Evolutionary conservation across 2,329 filamentous ascomycete genomes (phyloP).

Genomic region (Ustulina deusta): DNA sequence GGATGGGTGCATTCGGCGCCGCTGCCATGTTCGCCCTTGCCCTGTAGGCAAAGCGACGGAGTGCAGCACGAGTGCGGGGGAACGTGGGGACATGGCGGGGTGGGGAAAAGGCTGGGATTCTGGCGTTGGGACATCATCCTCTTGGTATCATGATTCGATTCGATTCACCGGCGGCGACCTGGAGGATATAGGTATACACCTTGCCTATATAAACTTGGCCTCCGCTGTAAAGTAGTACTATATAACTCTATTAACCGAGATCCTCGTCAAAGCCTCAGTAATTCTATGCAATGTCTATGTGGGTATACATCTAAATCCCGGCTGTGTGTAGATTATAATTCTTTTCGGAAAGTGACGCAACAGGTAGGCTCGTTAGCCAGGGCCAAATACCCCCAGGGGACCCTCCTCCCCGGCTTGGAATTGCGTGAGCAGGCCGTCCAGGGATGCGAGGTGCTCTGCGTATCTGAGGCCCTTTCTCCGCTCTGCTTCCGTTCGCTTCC

Average conservation of each 20-base stretch:
- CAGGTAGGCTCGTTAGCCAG: slow-evolving; percentile 54
- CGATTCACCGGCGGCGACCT: slow-evolving; percentile 1
- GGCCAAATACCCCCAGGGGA: slow-evolving; percentile 62
- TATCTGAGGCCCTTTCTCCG: slow-evolving; percentile 67
- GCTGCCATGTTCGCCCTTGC: slow-evolving; percentile 50
- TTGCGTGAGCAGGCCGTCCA: slow-evolving; percentile 65
- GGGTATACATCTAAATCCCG: slow-evolving; percentile 28
- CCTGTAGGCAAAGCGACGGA: slow-evolving; percentile 44
- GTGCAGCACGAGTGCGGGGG: neutral
- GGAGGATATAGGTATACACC: neutral
- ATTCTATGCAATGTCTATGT: slow-evolving; percentile 27
- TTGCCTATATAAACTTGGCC: neutral
- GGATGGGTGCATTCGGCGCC: slow-evolving; percentile 50
- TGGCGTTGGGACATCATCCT: slow-evolving; percentile 13
- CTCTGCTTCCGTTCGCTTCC: slow-evolving; percentile 67
- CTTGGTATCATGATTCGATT: neutral
- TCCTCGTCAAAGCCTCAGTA: neutral
- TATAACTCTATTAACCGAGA: slow-evolving; percentile 22
- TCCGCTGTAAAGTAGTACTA: neutral
- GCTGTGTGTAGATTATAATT: slow-evolving; percentile 26
- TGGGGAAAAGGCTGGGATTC: neutral
- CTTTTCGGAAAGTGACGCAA: neutral
- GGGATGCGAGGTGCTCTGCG: slow-evolving; percentile 66
- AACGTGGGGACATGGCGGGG: neutral
- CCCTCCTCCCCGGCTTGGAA: slow-evolving; percentile 67